phyloP scores from a whole-genome alignment of 768 basidiomycete species.

The Phylloporus sp. region DNA sequence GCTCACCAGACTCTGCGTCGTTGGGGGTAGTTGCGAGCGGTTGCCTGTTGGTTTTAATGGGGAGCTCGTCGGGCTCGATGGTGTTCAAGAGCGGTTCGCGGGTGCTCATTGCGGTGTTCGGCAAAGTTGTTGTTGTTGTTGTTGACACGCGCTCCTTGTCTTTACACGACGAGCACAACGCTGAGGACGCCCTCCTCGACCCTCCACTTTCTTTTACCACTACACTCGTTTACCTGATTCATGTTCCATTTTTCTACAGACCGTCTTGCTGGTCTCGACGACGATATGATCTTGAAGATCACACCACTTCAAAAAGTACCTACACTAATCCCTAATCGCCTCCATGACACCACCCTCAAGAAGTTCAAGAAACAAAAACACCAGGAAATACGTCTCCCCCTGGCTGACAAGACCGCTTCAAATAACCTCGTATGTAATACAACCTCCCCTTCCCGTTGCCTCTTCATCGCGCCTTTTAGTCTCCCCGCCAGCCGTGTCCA shows the following conservation, averaged over 20 bases:
- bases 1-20: slow-evolving; percentile 74
- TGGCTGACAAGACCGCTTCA: slow-evolving; percentile 30
- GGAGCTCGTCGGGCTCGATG: slow-evolving; percentile 81
- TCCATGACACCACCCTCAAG: slow-evolving; percentile 18
- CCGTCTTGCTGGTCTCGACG: slow-evolving; percentile 43
- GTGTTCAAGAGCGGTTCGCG: slow-evolving; percentile 68
- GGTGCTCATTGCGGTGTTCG: slow-evolving; percentile 45
- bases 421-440: slow-evolving; percentile 29
- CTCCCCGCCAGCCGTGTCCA: slow-evolving; percentile 9
- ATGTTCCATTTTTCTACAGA: slow-evolving; percentile 37
- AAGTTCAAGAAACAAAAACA: slow-evolving; percentile 23
- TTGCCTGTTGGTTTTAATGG: slow-evolving; percentile 26
- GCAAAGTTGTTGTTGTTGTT: slow-evolving; percentile 6
- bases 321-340: slow-evolving; percentile 23
- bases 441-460: neutral
- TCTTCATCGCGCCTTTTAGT: slow-evolving; percentile 15
- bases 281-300: slow-evolving; percentile 37
- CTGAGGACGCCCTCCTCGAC: slow-evolving; percentile 4
- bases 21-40: slow-evolving; percentile 54
- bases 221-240: slow-evolving; percentile 2
- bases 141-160: slow-evolving; percentile 12
- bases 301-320: slow-evolving; percentile 26
- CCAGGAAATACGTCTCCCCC: slow-evolving; percentile 26
- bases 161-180: slow-evolving; percentile 11
- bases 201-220: neutral